Evolutionary conservation across 2,329 filamentous ascomycete genomes (phyloP), one percentile per base, ranked within the genome.

Genomic region (Fusarium domesticum): DNA sequence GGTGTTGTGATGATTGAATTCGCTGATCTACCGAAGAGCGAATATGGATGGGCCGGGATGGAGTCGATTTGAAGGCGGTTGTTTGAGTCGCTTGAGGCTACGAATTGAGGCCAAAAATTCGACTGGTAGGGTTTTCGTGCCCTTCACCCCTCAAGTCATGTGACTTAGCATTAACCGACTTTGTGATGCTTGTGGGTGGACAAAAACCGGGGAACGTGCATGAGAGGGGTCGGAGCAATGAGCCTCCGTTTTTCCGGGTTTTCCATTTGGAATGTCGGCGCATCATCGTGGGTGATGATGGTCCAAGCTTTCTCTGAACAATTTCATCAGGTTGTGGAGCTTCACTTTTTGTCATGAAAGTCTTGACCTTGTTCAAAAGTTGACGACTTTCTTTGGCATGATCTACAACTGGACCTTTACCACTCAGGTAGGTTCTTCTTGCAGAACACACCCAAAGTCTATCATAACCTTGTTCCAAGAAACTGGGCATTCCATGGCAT

Each of bases 1-100:
- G 73, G 69, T 74, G 63, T 64, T 66, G 62, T 66, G 62, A 63
- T 64, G 63, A 59, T 63, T 61, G 63, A 62, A 67, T 69, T 71
- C 67, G 69, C 70, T 69, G 64, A 64, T 71, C 69, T 64, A 59
- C 71, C 69, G 70, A 68, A 65, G 61, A 64, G 64, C 68, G 68
- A 71, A 68, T 65, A 60, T 66, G 58, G 64, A 58, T 57, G 65
- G 62, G 60, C 62, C 62, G 59, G 60, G 64, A 63, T 65, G 62
- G 58, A 61, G 64, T 67, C 64, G 59, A 57, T 54, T 57, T 55
- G 57, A 57, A 54, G 57, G 53, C 59, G 53, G 47, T 18, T n/a
- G 35, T 28, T 43, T 54, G 47, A 54, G 45, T 61, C 59, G 58
- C 56, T 59, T 60, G 52, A 48, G 45, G 50, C 45, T 50, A 56